phyloP scores from a whole-genome alignment of 768 basidiomycete species.

The Neoboletus subvelutipes region DNA sequence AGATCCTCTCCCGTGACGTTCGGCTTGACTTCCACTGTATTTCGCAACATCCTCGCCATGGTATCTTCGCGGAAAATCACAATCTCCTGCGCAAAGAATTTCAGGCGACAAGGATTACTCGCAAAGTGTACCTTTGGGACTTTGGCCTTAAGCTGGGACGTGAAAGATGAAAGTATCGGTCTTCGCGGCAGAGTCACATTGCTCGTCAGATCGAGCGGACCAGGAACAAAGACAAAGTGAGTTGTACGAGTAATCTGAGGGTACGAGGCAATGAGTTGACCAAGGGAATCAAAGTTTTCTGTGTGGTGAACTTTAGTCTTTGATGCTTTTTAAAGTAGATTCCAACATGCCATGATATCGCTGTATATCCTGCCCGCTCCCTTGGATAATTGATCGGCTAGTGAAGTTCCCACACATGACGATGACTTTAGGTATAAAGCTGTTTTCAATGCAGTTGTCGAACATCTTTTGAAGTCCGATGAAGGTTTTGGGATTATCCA shows the following conservation, averaged over 20 bases:
- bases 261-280: constrained; percentile 81
- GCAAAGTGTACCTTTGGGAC: constrained; percentile 82
- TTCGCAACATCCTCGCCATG: constrained; percentile 92
- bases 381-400: constrained; percentile 75
- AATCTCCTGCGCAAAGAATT: constrained; percentile 94
- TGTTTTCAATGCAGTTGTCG: constrained; percentile 84
- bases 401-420: constrained; percentile 96
- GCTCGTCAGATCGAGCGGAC: constrained; percentile 85
- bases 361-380: constrained; percentile 74
- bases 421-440: constrained; percentile 84
- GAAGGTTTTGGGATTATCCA: constrained; percentile 85
- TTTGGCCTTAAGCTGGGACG: constrained; percentile 63
- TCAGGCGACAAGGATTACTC: constrained; percentile 91
- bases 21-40: constrained; percentile 86
- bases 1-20: constrained; percentile 75
- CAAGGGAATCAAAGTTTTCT: constrained; percentile 88
- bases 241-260: constrained; percentile 73
- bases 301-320: constrained; percentile 7
- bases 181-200: constrained; percentile 81
- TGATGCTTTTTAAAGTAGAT: background rate
- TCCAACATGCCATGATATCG: constrained; percentile 72
- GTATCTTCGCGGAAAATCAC: constrained; percentile 90
- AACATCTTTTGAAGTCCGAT: constrained; percentile 81
- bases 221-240: constrained; percentile 93
- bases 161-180: constrained; percentile 74